These are phyloP conservation scores for Dispira parvispora DNA, from an alignment of 192 early-diverging fungal species.

Conservation along the genomic window DNA sequence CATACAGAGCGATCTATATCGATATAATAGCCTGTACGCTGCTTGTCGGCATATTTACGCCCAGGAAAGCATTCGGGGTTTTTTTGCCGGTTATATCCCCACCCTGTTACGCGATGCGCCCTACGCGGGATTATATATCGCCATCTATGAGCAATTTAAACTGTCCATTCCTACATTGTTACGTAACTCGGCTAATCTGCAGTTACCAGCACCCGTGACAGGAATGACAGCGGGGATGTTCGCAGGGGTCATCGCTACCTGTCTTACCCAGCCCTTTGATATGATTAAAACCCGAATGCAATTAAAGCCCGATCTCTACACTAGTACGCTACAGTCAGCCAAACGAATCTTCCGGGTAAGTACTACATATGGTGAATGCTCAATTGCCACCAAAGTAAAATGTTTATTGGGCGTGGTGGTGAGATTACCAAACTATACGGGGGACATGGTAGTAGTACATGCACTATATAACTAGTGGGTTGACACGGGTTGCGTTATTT, in stretches of 20 bases:
- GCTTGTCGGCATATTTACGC: conserved; percentile 51
- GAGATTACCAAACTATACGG: not conserved
- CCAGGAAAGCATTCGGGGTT: conserved; percentile 48
- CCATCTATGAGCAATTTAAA: conserved; percentile 75
- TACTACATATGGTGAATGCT: no score
- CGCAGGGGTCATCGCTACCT: conserved; percentile 56
- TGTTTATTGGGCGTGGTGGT: not conserved
- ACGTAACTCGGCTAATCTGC: conserved; percentile 18
- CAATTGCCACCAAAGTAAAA: not conserved
- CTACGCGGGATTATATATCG: conserved; percentile 75
- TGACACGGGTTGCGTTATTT: not conserved
- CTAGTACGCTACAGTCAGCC: conserved; percentile 26
- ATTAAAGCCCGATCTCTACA: conserved; percentile 57
- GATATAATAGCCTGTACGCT: conserved; percentile 48
- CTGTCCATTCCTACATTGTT: conserved; percentile 17
- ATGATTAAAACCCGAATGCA: conserved; percentile 89
- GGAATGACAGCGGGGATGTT: conserved; percentile 44
- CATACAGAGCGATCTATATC: conserved; percentile 62
- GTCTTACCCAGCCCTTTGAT: conserved; percentile 85
- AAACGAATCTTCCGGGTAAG: conserved; percentile 31
- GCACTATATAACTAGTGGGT: not conserved
- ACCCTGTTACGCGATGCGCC: conserved; percentile 83
- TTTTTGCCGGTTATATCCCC: conserved; percentile 76
- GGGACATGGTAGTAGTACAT: not conserved
- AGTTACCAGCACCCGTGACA: conserved; percentile 34